Evolutionary conservation across 2,329 filamentous ascomycete species (phyloP).

Genomic region (Fusarium euwallaceae): DNA sequence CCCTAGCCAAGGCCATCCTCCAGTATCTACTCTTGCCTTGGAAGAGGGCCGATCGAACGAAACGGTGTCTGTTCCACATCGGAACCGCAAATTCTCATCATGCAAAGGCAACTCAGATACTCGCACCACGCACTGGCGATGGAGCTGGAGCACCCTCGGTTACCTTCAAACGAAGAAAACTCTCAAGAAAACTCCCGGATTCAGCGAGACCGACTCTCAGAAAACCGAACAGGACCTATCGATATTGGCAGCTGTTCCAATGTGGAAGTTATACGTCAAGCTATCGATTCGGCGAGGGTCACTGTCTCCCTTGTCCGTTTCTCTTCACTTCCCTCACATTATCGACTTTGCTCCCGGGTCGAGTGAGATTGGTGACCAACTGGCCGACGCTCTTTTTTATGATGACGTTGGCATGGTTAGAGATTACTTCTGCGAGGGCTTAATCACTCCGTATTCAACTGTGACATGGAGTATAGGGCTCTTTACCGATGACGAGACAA

Average conservation of each 20-base stretch:
- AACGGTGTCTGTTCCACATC: too few species aligned
- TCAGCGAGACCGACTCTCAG: rapidly evolving
- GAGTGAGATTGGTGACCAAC: background rate
- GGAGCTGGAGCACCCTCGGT: background rate
- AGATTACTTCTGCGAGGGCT: background rate
- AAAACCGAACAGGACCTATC: background rate
- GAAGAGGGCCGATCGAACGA: background rate
- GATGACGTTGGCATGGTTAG: background rate
- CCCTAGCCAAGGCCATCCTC: too few species aligned
- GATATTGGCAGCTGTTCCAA: background rate
- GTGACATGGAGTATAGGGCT: background rate
- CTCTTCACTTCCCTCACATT: slow-evolving; percentile 6
- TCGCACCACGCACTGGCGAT: background rate
- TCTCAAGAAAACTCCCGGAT: background rate
- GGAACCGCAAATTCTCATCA: background rate
- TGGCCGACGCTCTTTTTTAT: rapidly evolving
- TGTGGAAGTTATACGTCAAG: background rate
- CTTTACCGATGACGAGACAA: background rate
- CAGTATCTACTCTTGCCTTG: background rate
- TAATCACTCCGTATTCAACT: background rate
- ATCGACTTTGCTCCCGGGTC: background rate
- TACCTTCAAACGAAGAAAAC: background rate
- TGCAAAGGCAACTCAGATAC: background rate
- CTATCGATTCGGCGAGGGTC: background rate
- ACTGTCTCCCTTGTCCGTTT: background rate